Percentiles rank a stretch among this genome's conserved stretches.
Evolutionary conservation across 495 filamentous ascomycete genomes (phyloP).

Genomic region (Hypoxylon trugodes): DNA sequence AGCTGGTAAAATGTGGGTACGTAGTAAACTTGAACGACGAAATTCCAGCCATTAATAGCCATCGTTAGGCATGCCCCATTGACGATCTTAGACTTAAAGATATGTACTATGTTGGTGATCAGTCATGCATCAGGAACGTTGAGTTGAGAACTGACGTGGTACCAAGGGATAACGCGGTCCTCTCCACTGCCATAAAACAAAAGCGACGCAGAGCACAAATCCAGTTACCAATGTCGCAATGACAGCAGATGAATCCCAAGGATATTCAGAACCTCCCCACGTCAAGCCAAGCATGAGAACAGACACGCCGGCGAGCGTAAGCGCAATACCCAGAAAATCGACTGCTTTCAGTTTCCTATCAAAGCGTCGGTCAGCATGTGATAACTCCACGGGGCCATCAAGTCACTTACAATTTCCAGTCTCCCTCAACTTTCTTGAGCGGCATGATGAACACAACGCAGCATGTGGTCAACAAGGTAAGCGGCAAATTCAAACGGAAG

Average conservation of each 20-base stretch:
- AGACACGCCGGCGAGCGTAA: conserved; percentile 31
- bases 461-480: conserved; percentile 53
- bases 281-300: conserved; percentile 51
- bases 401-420: conserved; percentile 53
- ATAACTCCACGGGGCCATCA: background rate
- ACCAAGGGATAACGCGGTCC: conserved; percentile 46
- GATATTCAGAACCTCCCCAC: conserved; percentile 61
- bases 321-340: conserved; percentile 52
- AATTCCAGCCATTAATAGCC: conserved; percentile 65
- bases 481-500: conserved; percentile 61
- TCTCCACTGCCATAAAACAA: conserved; percentile 61
- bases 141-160: conserved; percentile 38
- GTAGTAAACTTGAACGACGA: conserved; percentile 63
- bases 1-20: conserved; percentile 66
- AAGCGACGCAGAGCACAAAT: conserved; percentile 50
- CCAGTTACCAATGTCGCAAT: conserved; percentile 59
- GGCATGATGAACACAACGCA: conserved; percentile 63
- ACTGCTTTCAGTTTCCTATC: conserved; percentile 56
- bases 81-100: conserved; percentile 60
- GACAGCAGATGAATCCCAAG: conserved; percentile 60
- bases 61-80: conserved; percentile 63
- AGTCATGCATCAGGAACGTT: background rate
- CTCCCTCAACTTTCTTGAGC: conserved; percentile 56
- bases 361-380: conserved; percentile 1
- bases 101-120: conserved; percentile 54